Conservation (phyloP, 177 flowering plant species). For the Telopea speciosissima region DNA sequence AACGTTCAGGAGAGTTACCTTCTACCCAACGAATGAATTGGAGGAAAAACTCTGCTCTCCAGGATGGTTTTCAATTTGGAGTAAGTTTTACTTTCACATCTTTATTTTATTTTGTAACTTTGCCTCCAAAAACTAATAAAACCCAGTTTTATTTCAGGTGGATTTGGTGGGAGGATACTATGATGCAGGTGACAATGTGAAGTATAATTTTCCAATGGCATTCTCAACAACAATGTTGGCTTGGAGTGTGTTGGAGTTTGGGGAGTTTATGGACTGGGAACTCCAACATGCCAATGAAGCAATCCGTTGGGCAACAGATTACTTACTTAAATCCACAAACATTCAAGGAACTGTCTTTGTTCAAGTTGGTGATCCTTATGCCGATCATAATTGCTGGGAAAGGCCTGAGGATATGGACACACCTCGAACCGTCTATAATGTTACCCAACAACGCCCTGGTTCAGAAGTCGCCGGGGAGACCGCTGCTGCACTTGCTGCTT, state of each 20-base stretch:
- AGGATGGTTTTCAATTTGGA: slow-evolving; percentile 4
- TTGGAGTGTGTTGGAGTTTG: slow-evolving; percentile 47
- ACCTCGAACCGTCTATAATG: slow-evolving; percentile 31
- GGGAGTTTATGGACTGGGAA: slow-evolving; percentile 32
- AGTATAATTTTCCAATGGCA: slow-evolving; percentile 59
- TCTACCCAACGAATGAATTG: slow-evolving; percentile 11
- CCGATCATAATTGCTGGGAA: slow-evolving; percentile 61
- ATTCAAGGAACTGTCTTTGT: slow-evolving; percentile 25
- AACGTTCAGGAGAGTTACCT: slow-evolving; percentile 14
- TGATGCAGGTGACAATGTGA: slow-evolving; percentile 54
- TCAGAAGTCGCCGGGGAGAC: slow-evolving; percentile 64
- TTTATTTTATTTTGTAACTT: too few species aligned
- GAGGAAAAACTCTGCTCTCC: slow-evolving; percentile 15
- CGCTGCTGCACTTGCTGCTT: slow-evolving; percentile 65
- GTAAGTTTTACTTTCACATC: slow-evolving; percentile 5
- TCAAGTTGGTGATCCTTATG: slow-evolving; percentile 38
- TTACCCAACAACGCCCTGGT: slow-evolving; percentile 35
- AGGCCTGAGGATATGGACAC: slow-evolving; percentile 84
- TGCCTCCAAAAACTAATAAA: too few species aligned
- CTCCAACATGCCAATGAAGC: slow-evolving; percentile 31
- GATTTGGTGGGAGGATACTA: slow-evolving; percentile 62
- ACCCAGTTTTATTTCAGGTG: slow-evolving; percentile 20
- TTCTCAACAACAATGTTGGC: slow-evolving; percentile 49
- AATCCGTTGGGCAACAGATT: slow-evolving; percentile 44
- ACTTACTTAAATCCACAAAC: slow-evolving; percentile 41